Evolutionary conservation across 2,329 filamentous ascomycete genomes (phyloP), one percentile per base, ranked within the genome.

Genomic region (Acrocalymma vagum): DNA sequence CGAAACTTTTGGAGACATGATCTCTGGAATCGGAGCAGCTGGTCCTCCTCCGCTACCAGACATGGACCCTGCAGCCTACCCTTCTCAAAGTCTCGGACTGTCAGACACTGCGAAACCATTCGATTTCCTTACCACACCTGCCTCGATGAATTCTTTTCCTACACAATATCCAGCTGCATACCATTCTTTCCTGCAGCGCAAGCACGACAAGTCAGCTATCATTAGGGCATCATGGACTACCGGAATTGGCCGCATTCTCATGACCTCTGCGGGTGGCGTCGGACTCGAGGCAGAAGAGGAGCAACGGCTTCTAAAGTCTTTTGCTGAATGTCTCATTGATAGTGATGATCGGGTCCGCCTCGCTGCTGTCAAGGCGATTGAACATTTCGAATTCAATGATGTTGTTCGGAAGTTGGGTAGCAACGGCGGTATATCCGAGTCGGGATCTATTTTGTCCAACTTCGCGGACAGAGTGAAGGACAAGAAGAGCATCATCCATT

Each of bases 1-100:
- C 0, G 90, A 97, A 69, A 96, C 94, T 0, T 83, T 99, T 25
- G 94, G 95, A 37, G 93, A 97, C 63, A 92, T 99, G 78, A 87
- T 95, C 17, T 87, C 93, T 26, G 93, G 93, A 5, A 95, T 97
- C 65, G 93, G 93, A 33, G 89, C 93, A 46, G 90, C 92, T 47
- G 93, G 93, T 0, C 88, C 90, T 39, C 90, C 92, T 11, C 82
- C 87, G 10, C 73, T 83, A 6, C 82, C 87, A 8, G 70, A 76
- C 2, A 79, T 96, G 62, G 90, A 96, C 60, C 89, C 93, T 9
- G 82, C 87, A 15, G 86, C 87, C 20, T 96, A 95, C 60, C 93
- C 93, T n/a, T 86, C 87, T 4, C 75, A 87, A 31, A 86, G 81
- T 46, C 67, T 90, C 23, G 38, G 53, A 9, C 47, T 53, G 10